Percentiles rank a stretch among this genome's conserved stretches.
phyloP scores from a whole-genome alignment of 106 monocot genomes.

The Dioscorea dumetorum region DNA sequence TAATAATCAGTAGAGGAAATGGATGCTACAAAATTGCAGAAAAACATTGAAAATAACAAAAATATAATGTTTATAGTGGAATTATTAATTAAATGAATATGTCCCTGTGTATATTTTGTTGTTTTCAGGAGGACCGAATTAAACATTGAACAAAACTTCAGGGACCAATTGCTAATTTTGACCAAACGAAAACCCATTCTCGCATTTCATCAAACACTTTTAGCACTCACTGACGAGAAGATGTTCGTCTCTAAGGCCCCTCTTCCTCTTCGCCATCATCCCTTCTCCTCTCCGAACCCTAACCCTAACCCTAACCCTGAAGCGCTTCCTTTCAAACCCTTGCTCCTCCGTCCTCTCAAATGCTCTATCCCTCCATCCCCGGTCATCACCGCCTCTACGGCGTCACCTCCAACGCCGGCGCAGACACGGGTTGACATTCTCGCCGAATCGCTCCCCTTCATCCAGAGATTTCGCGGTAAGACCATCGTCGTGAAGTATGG shows the following conservation, averaged over 20 bases:
- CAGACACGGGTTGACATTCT: slow-evolving; percentile 77
- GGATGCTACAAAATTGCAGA: no score
- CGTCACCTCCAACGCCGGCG: slow-evolving; percentile 9
- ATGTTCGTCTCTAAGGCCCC: not conserved
- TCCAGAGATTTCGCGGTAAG: slow-evolving; percentile 85
- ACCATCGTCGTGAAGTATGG: slow-evolving; percentile 96
- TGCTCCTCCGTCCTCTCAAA: not conserved
- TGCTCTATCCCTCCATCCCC: not conserved
- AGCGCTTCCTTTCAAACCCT: not conserved
- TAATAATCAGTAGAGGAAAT: no score
- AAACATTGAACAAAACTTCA: no score
- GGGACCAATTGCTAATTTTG: no score
- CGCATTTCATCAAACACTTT: not conserved
- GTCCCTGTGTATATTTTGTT: no score
- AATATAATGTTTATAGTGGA: no score
- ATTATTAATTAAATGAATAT: no score
- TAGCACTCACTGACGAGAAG: not conserved
- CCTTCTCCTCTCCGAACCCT: slow-evolving; percentile 4
- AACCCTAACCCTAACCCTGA: slow-evolving; percentile 14
- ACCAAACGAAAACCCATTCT: not conserved
- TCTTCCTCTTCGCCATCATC: not conserved
- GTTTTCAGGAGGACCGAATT: no score
- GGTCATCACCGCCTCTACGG: not conserved
- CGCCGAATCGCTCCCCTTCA: slow-evolving; percentile 88
- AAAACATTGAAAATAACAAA: no score